Base-by-base conservation (phyloP, 352 stramenopile species). In the Pythium folliculosum region DNA sequence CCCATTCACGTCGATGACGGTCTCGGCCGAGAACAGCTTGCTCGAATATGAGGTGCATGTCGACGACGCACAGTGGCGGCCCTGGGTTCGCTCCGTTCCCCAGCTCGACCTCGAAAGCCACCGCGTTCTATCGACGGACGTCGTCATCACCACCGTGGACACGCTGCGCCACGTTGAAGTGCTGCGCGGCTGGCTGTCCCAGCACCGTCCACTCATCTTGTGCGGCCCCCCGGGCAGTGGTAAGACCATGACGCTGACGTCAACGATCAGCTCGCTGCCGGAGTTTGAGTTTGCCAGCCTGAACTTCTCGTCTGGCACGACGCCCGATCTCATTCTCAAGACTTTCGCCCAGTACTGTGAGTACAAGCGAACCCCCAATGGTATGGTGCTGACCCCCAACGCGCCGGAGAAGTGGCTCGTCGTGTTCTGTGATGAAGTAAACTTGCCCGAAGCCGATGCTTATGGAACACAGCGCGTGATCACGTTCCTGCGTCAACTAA, bases 371-470 rank as follows among this genome's bases (percentile, higher is more conserved):
- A 98, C 96, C 57, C 96, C 95, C 17, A 97, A 95, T 69, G 97
- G 98, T 52, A 96, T 99, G 78, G 77, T 99, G 25, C 80, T 99
- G 38, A 86, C 97, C 56, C 97, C 98, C 17, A 92, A 84, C 75
- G 96, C 75, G 75, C 92, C 79, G 43, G 96, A 97, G 64, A 99
- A 97, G 69, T 99, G 97, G 97, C 87, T 99, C 2, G 97, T 99
- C 55, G 93, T 99, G 8, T 99, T 99, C 75, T 99, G 97, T 62
- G 98, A 99, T 78, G 98, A 99, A 86, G 99, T 99, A 67, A 99
- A 99, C 80, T 84, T 99, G 53, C 98, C 98, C 0, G 94, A 98
- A 60, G 84, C 97, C 38, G 98, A 99, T 78, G 80, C 81, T 10
- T 99, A 99, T 76, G 98, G 98, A 35, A 99, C 98, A 9, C 98